Evolutionary conservation across 2,329 filamentous ascomycete genomes (phyloP).

Genomic region (Phaeosphaeriaceae sp.): DNA sequence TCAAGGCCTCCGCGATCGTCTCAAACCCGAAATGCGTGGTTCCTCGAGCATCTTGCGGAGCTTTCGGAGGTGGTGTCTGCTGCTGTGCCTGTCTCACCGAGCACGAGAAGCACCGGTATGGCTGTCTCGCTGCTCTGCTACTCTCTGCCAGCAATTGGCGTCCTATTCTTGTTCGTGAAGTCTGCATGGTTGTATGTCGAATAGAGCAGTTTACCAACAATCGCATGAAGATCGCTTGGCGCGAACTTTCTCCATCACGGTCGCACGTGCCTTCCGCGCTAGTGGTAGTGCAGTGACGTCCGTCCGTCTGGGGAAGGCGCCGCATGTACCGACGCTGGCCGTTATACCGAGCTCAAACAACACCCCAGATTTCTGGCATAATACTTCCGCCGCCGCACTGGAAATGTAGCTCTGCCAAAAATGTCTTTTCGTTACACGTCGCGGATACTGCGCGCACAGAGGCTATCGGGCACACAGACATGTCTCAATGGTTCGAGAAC

Average conservation of each 20-base stretch:
- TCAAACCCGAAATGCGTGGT: slow-evolving; percentile 92
- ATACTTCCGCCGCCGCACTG: slow-evolving; percentile 17
- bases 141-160: slow-evolving; percentile 40
- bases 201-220: slow-evolving; percentile 6
- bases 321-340: slow-evolving; percentile 37
- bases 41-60: slow-evolving; percentile 53
- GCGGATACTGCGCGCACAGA: slow-evolving; percentile 30
- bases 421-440: slow-evolving; percentile 45
- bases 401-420: slow-evolving; percentile 29
- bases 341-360: slow-evolving; percentile 26
- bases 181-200: slow-evolving; percentile 34
- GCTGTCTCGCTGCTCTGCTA: slow-evolving; percentile 24
- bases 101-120: slow-evolving; percentile 61
- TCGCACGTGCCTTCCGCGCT: slow-evolving; percentile 35
- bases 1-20: slow-evolving; percentile 81
- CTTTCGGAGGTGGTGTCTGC: slow-evolving; percentile 44
- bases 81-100: slow-evolving; percentile 50
- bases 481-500: slow-evolving; percentile 25
- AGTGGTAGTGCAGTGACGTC: slow-evolving; percentile 13
- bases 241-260: slow-evolving; percentile 33
- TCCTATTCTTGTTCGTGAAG: slow-evolving; percentile 32
- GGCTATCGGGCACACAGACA: slow-evolving; percentile 14
- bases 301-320: slow-evolving; percentile 9
- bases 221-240: slow-evolving; percentile 30
- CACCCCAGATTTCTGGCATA: slow-evolving; percentile 34